phyloP scores from a whole-genome alignment of 371 early-diverging fungal genomes.

The Rhizopus microsporus region DNA sequence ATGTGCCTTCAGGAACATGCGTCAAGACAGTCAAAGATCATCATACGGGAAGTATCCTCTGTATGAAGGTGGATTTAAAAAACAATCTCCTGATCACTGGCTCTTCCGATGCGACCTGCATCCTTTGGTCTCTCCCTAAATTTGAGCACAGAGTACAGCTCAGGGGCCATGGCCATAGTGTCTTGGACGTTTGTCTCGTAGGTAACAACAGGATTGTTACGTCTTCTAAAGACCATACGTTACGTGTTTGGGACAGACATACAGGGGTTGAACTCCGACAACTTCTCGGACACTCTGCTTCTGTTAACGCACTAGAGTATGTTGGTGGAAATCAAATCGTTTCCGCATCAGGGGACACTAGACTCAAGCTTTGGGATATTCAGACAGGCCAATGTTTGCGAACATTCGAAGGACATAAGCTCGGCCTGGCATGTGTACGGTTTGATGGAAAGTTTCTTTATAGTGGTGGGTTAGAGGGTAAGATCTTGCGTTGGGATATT shows the following conservation, averaged over 20 bases:
- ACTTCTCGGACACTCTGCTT: conserved; percentile 79
- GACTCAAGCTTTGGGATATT: conserved; percentile 87
- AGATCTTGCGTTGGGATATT: conserved; percentile 93
- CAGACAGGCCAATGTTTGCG: conserved; percentile 64
- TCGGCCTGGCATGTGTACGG: conserved; percentile 94
- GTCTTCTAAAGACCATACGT: conserved; percentile 75
- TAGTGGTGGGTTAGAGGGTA: conserved; percentile 91
- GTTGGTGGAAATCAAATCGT: conserved; percentile 63
- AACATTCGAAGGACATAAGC: conserved; percentile 68
- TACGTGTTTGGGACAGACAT: conserved; percentile 48
- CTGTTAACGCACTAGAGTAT: conserved; percentile 88
- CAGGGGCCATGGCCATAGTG: conserved; percentile 73
- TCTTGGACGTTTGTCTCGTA: conserved; percentile 83
- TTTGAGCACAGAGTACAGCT: conserved; percentile 46
- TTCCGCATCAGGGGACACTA: conserved; percentile 87
- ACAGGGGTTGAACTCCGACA: conserved; percentile 61
- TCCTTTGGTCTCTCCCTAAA: conserved; percentile 80
- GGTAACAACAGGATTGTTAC: conserved; percentile 65
- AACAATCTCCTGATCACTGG: conserved; percentile 87
- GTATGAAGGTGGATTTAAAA: conserved; percentile 80
- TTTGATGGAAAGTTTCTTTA: conserved; percentile 84
- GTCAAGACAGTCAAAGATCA: conserved; percentile 46
- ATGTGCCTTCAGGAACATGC: conserved; percentile 64
- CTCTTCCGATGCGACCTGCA: conserved; percentile 87
- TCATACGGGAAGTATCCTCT: conserved; percentile 89